phyloP scores from a whole-genome alignment of 805 yeast species.

The Kluyveromyces dobzhanskii region DNA sequence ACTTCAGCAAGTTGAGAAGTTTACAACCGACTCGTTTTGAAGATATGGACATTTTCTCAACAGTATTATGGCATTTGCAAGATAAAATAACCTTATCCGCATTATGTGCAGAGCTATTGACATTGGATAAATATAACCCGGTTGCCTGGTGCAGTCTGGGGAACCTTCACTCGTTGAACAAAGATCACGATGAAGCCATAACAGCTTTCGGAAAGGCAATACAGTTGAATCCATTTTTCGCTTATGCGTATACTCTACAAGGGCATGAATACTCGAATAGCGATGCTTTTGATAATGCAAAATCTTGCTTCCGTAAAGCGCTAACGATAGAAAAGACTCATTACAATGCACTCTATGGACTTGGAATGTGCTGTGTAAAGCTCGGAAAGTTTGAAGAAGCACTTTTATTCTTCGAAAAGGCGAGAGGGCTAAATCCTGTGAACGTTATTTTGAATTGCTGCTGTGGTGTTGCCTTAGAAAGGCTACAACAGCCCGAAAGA shows the following conservation, averaged over 20 bases:
- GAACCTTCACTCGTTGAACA: constrained; percentile 70
- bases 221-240: constrained; percentile 56
- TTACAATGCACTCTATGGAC: constrained; percentile 91
- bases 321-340: constrained; percentile 70
- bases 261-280: constrained; percentile 87
- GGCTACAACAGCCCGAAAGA: constrained; percentile 52
- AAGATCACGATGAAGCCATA: constrained; percentile 86
- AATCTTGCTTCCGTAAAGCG: constrained; percentile 73
- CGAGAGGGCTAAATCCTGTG: constrained; percentile 80
- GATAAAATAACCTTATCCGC: constrained; percentile 71
- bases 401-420: constrained; percentile 78
- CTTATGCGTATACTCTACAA: constrained; percentile 85
- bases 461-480: constrained; percentile 87
- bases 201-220: constrained; percentile 77
- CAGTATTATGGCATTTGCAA: constrained; percentile 87
- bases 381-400: constrained; percentile 80
- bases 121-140: constrained; percentile 54
- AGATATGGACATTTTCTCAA: constrained; percentile 89
- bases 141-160: constrained; percentile 92
- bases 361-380: constrained; percentile 88
- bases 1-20: constrained; percentile 52
- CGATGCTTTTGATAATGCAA: constrained; percentile 86
- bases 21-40: constrained; percentile 70
- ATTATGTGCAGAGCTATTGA: constrained; percentile 72
- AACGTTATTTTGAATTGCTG: constrained; percentile 87